A percentile compares a stretch with the other conserved stretches of the same genome.
Evolutionary conservation across 768 basidiomycete species (phyloP).

Genomic region (Leucogyrophana mollusca): DNA sequence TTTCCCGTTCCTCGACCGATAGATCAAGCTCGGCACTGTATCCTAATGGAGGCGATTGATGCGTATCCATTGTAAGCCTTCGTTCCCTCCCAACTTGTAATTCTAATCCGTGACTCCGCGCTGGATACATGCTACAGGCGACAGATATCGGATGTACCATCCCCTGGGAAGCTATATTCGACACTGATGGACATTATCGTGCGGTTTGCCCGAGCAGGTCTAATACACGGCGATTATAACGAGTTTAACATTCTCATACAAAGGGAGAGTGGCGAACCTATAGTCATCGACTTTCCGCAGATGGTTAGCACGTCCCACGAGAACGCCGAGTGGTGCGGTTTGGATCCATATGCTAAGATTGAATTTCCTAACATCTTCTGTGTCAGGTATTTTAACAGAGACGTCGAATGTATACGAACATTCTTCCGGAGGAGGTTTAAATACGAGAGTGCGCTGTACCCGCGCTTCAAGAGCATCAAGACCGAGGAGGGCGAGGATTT

Average conservation of each 20-base stretch:
- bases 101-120: not conserved
- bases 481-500: slow-evolving; percentile 52
- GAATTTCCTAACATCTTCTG: slow-evolving; percentile 9
- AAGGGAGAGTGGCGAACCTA: slow-evolving; percentile 68
- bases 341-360: slow-evolving; percentile 10
- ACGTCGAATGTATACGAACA: slow-evolving; percentile 92
- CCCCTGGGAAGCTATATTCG: slow-evolving; percentile 90
- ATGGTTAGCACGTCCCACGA: slow-evolving; percentile 97
- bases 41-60: slow-evolving; percentile 96
- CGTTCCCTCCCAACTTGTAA: not conserved
- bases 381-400: slow-evolving; percentile 95
- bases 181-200: slow-evolving; percentile 94
- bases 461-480: slow-evolving; percentile 61
- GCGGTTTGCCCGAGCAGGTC: slow-evolving; percentile 86
- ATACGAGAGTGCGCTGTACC: slow-evolving; percentile 89
- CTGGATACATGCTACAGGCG: slow-evolving; percentile 50
- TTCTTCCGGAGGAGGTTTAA: slow-evolving; percentile 91
- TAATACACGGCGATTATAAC: slow-evolving; percentile 99
- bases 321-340: slow-evolving; percentile 89
- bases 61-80: slow-evolving; percentile 84
- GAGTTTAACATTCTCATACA: slow-evolving; percentile 98
- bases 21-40: slow-evolving; percentile 92
- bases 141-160: slow-evolving; percentile 79
- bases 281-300: slow-evolving; percentile 98
- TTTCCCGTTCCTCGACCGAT: slow-evolving; percentile 94